A percentile compares a stretch with the other conserved stretches of the same genome.
phyloP scores from a whole-genome alignment of 2,329 filamentous ascomycete genomes.

The Penicillium frequentans region DNA sequence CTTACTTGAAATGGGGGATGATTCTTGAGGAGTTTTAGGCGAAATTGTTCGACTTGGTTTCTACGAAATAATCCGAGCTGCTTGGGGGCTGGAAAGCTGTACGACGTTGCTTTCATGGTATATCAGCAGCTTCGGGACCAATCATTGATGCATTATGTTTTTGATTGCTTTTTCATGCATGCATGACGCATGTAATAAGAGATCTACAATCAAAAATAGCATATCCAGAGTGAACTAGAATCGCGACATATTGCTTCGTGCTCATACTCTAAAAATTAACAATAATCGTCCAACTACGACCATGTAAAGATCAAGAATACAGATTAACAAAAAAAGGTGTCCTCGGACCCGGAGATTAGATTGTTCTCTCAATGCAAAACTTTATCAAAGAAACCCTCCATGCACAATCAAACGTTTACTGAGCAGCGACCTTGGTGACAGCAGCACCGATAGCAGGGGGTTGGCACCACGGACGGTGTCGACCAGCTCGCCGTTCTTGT shows the following conservation, averaged over 20 bases:
- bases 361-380: background rate
- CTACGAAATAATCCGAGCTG: no score
- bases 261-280: background rate
- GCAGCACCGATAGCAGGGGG: constrained; percentile 61
- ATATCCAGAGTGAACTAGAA: background rate
- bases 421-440: constrained; percentile 21
- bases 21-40: no score
- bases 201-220: background rate
- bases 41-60: no score
- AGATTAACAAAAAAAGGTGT: background rate
- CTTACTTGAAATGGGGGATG: no score
- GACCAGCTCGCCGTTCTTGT: constrained; percentile 74
- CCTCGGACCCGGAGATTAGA: background rate
- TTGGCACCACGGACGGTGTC: constrained; percentile 78
- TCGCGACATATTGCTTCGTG: background rate
- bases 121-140: background rate
- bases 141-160: background rate
- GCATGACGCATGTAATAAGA: constrained; percentile 3
- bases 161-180: background rate
- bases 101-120: background rate
- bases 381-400: background rate
- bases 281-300: background rate
- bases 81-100: background rate
- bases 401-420: background rate
- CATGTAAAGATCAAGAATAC: background rate